Percentiles rank a stretch among this genome's conserved stretches.
These are phyloP conservation scores for Didymella glomerata DNA, from an alignment of 2,329 filamentous ascomycete genomes.

Conservation along the genomic window DNA sequence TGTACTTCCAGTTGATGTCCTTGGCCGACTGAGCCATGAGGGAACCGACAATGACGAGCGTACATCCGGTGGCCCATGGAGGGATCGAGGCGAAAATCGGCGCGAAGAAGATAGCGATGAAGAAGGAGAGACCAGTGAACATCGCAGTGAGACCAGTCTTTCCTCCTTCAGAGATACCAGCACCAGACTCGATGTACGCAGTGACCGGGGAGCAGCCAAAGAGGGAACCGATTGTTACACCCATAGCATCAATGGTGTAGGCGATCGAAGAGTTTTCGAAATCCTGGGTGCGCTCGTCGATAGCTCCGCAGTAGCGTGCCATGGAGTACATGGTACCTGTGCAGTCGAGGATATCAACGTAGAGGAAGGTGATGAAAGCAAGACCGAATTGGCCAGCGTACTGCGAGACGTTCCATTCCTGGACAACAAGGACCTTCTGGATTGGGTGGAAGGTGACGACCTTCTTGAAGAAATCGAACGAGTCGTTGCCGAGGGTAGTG, in stretches of 20 bases:
- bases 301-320: constrained; percentile 81
- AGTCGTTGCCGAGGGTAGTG: constrained; percentile 70
- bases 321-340: constrained; percentile 90
- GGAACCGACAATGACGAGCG: constrained; percentile 85
- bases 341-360: constrained; percentile 87
- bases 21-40: constrained; percentile 82
- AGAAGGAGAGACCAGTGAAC: constrained; percentile 79
- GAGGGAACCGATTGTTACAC: constrained; percentile 81
- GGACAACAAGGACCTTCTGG: constrained; percentile 70
- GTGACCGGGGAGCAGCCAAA: constrained; percentile 83
- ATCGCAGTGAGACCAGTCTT: constrained; percentile 86
- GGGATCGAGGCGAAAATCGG: constrained; percentile 91
- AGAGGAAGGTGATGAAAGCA: constrained; percentile 87
- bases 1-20: constrained; percentile 86
- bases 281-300: constrained; percentile 83
- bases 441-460: constrained; percentile 87
- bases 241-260: constrained; percentile 83
- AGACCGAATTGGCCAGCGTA: constrained; percentile 81
- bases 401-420: constrained; percentile 74
- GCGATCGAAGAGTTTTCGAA: constrained; percentile 86
- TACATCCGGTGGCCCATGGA: constrained; percentile 87
- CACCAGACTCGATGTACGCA: constrained; percentile 88
- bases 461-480: constrained; percentile 87
- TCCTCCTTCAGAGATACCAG: constrained; percentile 87
- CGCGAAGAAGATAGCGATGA: constrained; percentile 83